Evolutionary conservation across 176 grass and related monocot genomes (phyloP), one percentile per base, ranked within the genome.

Genomic region (Oryza brachyantha): DNA sequence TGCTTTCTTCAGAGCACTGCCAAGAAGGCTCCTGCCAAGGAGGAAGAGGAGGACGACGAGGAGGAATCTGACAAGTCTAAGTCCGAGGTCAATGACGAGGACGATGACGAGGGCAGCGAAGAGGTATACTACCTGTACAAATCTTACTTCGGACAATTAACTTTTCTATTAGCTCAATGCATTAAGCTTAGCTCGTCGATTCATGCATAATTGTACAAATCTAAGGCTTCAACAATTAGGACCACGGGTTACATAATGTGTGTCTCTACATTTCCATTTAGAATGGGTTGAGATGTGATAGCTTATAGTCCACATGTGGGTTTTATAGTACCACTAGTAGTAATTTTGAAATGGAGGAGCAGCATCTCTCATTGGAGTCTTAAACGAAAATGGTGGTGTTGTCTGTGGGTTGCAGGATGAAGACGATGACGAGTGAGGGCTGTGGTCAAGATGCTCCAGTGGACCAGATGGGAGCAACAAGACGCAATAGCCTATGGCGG

Each of bases 1-100:
- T 50, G 6, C 50, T 8, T 31, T 77, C 28, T 58, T 27, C 13
- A 88, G 84, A 91, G 83, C 72, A 32, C 76, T 0, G 60, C 74
- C 8, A 87, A 89, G 76, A 83, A 84, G 64, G 83, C 86, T 27
- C 76, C 91, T 8, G 48, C 78, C 43, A 91, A 93, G 84, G 82
- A 86, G 61, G 86, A 84, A n/a, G 87, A 79, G 29, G 91, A 87
- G 1, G 95, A 90, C 0, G 95, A 92, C 4, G 92, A 99, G 7
- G 96, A 95, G 38, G 94, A 97, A 13, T 97, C 94, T 7, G 94
- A 97, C 89, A 97, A 97, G 79, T 97, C 94, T 14, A 94, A 97
- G 74, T 97, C 94, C 0, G 94, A 97, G 82, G 77, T 97, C 2
- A 85, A 94, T 32, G 93, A 97, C 2, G 94, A 97, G 8, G 95